A percentile compares a stretch with the other conserved stretches of the same genome.
Conservation (phyloP, 805 yeast species). For the Scheffersomyces spartinae region DNA sequence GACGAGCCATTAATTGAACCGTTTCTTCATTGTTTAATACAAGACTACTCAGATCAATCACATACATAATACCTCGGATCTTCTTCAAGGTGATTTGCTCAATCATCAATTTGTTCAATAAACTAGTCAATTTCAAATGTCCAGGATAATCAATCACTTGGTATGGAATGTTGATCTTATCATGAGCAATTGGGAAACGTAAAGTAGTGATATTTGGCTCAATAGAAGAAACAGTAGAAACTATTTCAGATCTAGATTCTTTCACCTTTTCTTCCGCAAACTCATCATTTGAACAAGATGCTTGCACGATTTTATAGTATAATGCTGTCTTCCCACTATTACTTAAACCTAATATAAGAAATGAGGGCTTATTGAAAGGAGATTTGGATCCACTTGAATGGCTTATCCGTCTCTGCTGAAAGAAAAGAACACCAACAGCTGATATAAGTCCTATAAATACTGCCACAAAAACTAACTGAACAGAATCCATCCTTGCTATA, state of each 20-base stretch:
- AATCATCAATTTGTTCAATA: conserved; percentile 39
- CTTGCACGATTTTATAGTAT: conserved; percentile 17
- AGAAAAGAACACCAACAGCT: no score
- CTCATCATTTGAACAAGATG: no score
- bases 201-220: conserved; percentile 21
- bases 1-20: conserved; percentile 37
- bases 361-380: conserved; percentile 42
- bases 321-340: conserved; percentile 58
- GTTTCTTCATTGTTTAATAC: conserved; percentile 29
- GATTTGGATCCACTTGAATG: no score
- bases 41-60: conserved; percentile 64
- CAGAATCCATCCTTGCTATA: no score
- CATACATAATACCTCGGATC: conserved; percentile 57
- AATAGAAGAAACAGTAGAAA: conserved; percentile 25
- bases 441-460: no score
- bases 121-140: conserved; percentile 58
- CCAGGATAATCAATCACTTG: conserved; percentile 80
- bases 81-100: conserved; percentile 24
- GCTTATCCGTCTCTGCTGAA: no score
- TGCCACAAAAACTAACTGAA: no score
- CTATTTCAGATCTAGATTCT: conserved; percentile 4
- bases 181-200: conserved; percentile 21
- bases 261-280: conserved; percentile 5
- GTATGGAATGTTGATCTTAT: conserved; percentile 24
- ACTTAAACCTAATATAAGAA: conserved; percentile 54